Conservation (phyloP, 1,139 yeast species). For the Nakaseomyces sp. region DNA sequence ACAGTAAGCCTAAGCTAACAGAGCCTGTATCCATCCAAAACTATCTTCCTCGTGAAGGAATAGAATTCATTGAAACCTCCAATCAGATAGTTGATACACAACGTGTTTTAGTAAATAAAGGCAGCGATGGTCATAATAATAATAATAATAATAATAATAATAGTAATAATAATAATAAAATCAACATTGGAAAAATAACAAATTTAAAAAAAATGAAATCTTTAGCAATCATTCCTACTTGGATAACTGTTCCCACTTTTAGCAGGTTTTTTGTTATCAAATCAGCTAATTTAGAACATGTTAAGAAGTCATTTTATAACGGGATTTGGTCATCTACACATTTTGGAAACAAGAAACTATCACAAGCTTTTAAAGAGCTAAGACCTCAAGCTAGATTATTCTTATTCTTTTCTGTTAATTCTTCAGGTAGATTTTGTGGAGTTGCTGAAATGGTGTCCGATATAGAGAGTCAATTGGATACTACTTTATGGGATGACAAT, state of each 20-base stretch:
- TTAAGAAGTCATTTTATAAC: constrained; percentile 41
- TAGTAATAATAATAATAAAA: not conserved
- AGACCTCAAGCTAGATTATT: constrained; percentile 31
- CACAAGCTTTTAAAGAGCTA: constrained; percentile 33
- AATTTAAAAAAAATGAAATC: constrained; percentile 9
- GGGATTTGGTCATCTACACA: constrained; percentile 54
- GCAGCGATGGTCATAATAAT: no score
- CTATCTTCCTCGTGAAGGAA: no score
- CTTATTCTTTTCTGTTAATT: constrained; percentile 50
- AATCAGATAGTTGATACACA: no score
- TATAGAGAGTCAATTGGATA: constrained; percentile 34
- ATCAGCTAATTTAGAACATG: constrained; percentile 43
- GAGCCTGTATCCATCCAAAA: not conserved
- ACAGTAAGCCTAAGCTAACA: not conserved
- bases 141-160: no score
- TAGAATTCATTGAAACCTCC: no score
- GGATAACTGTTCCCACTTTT: constrained; percentile 26
- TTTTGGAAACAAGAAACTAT: constrained; percentile 45
- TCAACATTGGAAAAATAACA: not conserved
- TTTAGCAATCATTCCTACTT: constrained; percentile 19
- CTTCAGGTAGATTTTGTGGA: constrained; percentile 54
- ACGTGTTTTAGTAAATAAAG: no score
- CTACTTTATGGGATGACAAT: constrained; percentile 45
- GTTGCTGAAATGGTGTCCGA: constrained; percentile 47
- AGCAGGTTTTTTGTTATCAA: constrained; percentile 50